Evolutionary conservation across 2,329 filamentous ascomycete genomes (phyloP), one percentile per base, ranked within the genome.

Genomic region (Ophiocordyceps camponoti-leonardi): DNA sequence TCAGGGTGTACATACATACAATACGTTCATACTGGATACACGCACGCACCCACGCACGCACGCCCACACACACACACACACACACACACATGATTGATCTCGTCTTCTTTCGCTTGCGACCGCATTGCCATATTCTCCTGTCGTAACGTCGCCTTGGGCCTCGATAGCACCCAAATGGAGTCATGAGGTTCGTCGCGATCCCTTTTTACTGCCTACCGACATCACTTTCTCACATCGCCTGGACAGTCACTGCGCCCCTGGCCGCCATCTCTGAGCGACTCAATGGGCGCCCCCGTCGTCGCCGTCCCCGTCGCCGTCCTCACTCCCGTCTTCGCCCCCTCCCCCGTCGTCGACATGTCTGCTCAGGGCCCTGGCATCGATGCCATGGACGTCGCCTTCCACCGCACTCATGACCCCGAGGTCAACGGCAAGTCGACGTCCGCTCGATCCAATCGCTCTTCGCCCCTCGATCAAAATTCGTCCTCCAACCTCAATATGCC

Each of bases 341-440:
- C 68, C 47, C 70, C 75, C 35, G 72, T 67, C 48, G 72, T 76
- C 56, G 71, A 73, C 58, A 75, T 73, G 63, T 76, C 76, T 51
- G 68, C 73, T 45, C 71, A 74, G 19, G 71, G 70, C 43, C 70
- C 71, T 28, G 72, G 69, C 52, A 73, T 76, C 52, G 75, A 79
- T 47, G 73, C 73, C 48, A 80, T 79, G 75, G 75, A 79, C 49
- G 68, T 77, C 50, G 72, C 73, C 45, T 56, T 61, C n/a, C 65
- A 59, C 53, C 69, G 68, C 42, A 4, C 22, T 5, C 23, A 28
- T 16, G 67, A 69, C 23, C 57, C 58, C 46, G 62, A 66, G 44
- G 54, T 55, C 45, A 65, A 63, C 56, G 61, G 62, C 50, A 61
- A 60, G 46, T 47, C 52, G 33, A n/a, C 33, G 43, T 52, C 44